phyloP scores from a whole-genome alignment of 1,139 yeast genomes.

The Suzukiozyma palmioleophila region DNA sequence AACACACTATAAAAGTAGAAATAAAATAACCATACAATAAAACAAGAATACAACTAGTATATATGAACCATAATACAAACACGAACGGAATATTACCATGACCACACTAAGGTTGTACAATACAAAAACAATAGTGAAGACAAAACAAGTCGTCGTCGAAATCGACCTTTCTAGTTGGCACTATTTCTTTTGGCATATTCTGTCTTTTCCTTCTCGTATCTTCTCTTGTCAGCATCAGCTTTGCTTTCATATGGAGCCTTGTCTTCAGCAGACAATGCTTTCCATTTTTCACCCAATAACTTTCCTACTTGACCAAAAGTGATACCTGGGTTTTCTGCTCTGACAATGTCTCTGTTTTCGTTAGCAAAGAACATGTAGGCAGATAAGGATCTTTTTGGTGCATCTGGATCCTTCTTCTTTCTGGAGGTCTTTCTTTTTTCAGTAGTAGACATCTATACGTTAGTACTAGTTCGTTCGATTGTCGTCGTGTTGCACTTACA shows the following conservation, averaged over 20 bases:
- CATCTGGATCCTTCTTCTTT: conserved; percentile 85
- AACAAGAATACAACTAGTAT: neutral
- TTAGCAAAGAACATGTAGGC: conserved; percentile 99
- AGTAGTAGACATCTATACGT: conserved; percentile 18
- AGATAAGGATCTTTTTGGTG: conserved; percentile 96
- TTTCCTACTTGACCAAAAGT: conserved; percentile 91
- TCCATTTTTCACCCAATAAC: conserved; percentile 94
- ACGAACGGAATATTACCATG: neutral
- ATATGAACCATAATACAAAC: conserved; percentile 1
- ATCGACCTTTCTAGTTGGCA: conserved; percentile 7
- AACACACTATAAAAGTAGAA: conserved; percentile 4
- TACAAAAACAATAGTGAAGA: neutral
- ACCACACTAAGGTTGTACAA: neutral
- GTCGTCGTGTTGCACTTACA: neutral
- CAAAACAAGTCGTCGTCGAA: neutral
- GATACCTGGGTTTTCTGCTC: conserved; percentile 93
- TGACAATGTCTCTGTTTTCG: conserved; percentile 91
- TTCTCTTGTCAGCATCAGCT: conserved; percentile 94
- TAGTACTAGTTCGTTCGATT: neutral
- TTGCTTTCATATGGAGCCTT: conserved; percentile 86
- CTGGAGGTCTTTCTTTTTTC: conserved; percentile 47
- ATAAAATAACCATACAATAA: conserved; percentile 2
- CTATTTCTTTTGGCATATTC: conserved; percentile 60
- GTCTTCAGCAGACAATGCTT: conserved; percentile 75
- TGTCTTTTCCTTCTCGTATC: conserved; percentile 95